These are phyloP conservation scores for Ogataea thermomethanolica DNA, from an alignment of 805 yeast genomes.

Conservation along the genomic window DNA sequence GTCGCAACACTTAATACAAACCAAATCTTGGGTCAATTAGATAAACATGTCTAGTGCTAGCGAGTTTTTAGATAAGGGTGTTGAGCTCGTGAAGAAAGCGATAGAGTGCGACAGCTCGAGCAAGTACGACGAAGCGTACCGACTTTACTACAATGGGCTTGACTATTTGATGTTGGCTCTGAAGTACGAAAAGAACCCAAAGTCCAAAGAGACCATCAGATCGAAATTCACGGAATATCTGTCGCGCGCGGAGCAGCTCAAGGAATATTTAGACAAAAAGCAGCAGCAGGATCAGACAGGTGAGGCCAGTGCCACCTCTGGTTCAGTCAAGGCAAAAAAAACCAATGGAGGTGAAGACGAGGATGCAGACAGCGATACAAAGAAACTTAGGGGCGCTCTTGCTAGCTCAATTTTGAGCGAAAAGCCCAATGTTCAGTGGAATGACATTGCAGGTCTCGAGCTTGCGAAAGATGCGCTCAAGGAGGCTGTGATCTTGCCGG, in stretches of 20 bases:
- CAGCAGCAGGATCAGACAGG: constrained; percentile 44
- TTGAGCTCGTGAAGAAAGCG: constrained; percentile 89
- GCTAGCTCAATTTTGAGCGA: constrained; percentile 90
- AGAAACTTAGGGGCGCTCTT: constrained; percentile 84
- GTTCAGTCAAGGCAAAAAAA: constrained; percentile 56
- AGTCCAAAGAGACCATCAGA: constrained; percentile 82
- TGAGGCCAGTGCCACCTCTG: constrained; percentile 50
- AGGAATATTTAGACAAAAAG: constrained; percentile 76
- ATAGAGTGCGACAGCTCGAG: constrained; percentile 91
- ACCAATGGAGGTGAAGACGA: constrained; percentile 45
- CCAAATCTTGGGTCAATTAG: neutral
- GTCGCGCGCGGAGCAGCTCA: constrained; percentile 89
- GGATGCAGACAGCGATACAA: constrained; percentile 77
- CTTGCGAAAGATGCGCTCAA: constrained; percentile 93
- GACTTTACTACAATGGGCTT: constrained; percentile 84
- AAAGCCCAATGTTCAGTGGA: constrained; percentile 91
- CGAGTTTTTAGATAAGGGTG: constrained; percentile 87
- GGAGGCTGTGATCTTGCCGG: constrained; percentile 96
- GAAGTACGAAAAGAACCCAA: constrained; percentile 89
- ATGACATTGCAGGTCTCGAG: constrained; percentile 93
- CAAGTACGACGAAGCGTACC: constrained; percentile 90
- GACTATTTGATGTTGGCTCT: constrained; percentile 95
- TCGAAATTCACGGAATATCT: constrained; percentile 88
- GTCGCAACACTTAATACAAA: neutral
- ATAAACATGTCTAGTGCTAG: constrained; percentile 37